These are phyloP conservation scores for Torrubiellomyces zombiae DNA, from an alignment of 2,329 filamentous ascomycete genomes.

Conservation along the genomic window DNA sequence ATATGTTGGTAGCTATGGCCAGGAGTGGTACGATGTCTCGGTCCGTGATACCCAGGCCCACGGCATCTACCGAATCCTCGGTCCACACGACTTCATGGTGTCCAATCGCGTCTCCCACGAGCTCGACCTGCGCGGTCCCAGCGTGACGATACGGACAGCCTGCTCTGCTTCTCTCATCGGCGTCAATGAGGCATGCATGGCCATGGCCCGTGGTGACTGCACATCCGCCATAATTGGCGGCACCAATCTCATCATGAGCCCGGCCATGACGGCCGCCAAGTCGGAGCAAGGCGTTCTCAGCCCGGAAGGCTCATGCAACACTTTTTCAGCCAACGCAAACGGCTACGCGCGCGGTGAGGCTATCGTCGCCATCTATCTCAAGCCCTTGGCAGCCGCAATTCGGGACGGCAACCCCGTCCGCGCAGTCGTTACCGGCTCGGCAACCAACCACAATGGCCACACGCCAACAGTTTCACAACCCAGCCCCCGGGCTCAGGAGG, in stretches of 20 bases:
- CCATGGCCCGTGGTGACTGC: conserved; percentile 10
- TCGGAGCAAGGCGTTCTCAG: conserved; percentile 19
- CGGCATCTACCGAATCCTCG: conserved; percentile 8
- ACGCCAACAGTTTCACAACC: conserved; percentile 23
- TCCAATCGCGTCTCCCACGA: conserved; percentile 18
- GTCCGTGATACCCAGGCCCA: conserved; percentile 7
- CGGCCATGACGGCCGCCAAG: conserved; percentile 11
- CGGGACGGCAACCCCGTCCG: conserved; percentile 26
- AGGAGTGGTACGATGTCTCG: conserved; percentile 10
- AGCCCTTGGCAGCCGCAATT: conserved; percentile 27
- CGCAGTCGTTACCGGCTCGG: conserved; percentile 20
- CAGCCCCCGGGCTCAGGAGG: conserved; percentile 14
- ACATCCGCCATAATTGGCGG: conserved; percentile 14
- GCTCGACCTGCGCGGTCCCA: conserved; percentile 16
- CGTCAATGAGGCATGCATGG: conserved; percentile 19
- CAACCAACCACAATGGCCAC: conserved; percentile 25
- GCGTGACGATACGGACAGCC: conserved; percentile 19
- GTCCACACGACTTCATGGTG: conserved; percentile 10
- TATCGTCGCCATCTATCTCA: conserved; percentile 25
- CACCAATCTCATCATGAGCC: conserved; percentile 13
- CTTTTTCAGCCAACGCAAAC: conserved; percentile 26
- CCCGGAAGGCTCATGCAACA: conserved; percentile 13
- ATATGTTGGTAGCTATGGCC: conserved; percentile 14
- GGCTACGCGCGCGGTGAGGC: conserved; percentile 36
- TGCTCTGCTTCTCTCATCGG: conserved; percentile 19